Percentiles rank a stretch among this genome's conserved stretches.
Evolutionary conservation across 495 filamentous ascomycete species (phyloP).

Genomic region (Melanomma pulvis-pyrius): DNA sequence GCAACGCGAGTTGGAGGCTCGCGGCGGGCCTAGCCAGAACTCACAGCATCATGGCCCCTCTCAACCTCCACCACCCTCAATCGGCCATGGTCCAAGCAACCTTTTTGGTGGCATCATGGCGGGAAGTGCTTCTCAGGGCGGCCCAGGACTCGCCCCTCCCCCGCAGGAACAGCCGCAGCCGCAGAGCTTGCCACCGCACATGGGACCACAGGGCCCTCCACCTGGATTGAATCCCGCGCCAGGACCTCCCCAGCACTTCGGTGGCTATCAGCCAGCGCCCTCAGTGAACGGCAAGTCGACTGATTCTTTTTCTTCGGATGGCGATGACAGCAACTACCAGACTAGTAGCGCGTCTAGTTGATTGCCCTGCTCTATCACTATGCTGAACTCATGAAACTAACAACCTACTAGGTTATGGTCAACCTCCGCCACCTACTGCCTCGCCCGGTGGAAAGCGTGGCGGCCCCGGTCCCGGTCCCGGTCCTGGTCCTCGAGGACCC

Average conservation of each 20-base stretch:
- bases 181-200: conserved; percentile 42
- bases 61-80: conserved; percentile 78
- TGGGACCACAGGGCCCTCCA: conserved; percentile 44
- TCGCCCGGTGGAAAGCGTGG: conserved; percentile 74
- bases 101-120: conserved; percentile 96
- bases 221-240: conserved; percentile 46
- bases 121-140: conserved; percentile 80
- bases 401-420: conserved; percentile 25
- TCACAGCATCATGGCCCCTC: conserved; percentile 74
- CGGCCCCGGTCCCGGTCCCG: conserved; percentile 46
- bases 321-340: not conserved
- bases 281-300: conserved; percentile 30
- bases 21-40: conserved; percentile 69
- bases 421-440: conserved; percentile 76
- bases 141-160: conserved; percentile 83
- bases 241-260: conserved; percentile 44
- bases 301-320: not conserved
- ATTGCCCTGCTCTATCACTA: not conserved
- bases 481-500: conserved; percentile 48
- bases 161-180: conserved; percentile 67
- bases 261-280: conserved; percentile 54
- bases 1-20: conserved; percentile 84
- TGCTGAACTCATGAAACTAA: conserved; percentile 5
- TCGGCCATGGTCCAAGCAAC: conserved; percentile 90
- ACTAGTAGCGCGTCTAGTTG: not conserved